Conservation (phyloP, 2,329 filamentous ascomycete species). For the Cytospora chrysosperma region DNA sequence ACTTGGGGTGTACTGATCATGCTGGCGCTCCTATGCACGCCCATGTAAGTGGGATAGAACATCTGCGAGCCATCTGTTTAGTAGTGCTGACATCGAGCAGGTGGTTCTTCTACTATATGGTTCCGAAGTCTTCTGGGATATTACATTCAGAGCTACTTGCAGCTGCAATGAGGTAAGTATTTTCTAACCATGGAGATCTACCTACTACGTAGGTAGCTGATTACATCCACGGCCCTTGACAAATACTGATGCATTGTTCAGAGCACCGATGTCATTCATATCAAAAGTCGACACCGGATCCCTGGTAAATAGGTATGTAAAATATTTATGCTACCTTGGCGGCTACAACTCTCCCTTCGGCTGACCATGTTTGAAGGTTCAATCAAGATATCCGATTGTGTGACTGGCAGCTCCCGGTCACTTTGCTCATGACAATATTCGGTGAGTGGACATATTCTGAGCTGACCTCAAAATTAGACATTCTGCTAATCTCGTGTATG, state of each 20-base stretch:
- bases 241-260: background rate
- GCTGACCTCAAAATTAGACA: background rate
- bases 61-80: background rate
- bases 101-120: background rate
- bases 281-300: background rate
- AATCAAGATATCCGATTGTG: slow-evolving; percentile 17
- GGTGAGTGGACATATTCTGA: background rate
- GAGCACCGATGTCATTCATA: background rate
- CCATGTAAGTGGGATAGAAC: background rate
- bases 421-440: background rate
- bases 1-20: background rate
- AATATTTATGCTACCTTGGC: background rate
- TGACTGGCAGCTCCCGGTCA: slow-evolving; percentile 16
- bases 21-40: background rate
- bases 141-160: background rate
- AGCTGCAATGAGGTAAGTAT: background rate
- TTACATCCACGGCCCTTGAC: background rate
- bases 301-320: background rate
- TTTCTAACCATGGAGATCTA: no score
- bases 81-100: background rate
- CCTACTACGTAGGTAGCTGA: no score
- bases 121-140: background rate
- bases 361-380: background rate
- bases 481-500: background rate
- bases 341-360: background rate